Conservation (phyloP, 2,329 filamentous ascomycete genomes). For the Beauveria scarabaeidicola region DNA sequence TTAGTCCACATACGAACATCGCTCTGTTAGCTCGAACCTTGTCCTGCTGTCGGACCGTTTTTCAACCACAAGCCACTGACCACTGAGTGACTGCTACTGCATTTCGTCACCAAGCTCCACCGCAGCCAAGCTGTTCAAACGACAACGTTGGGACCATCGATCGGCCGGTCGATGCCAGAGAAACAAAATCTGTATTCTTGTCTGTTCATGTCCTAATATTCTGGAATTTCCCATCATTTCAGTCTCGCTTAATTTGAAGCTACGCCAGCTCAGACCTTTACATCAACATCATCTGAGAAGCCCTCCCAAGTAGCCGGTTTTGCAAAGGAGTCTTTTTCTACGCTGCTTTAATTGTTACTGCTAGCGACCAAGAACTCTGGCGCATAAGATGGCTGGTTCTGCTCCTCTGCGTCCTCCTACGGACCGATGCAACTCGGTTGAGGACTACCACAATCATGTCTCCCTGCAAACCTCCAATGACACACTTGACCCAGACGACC, state of each 20-base stretch:
- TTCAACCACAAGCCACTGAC: background rate
- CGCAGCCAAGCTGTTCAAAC: conserved; percentile 2
- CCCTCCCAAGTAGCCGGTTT: background rate
- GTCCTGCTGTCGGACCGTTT: background rate
- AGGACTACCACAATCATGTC: conserved; percentile 18
- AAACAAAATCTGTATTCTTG: background rate
- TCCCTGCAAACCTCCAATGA: conserved; percentile 20
- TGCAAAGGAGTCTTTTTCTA: background rate
- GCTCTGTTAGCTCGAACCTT: background rate
- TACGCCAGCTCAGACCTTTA: background rate
- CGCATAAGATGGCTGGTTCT: conserved; percentile 6
- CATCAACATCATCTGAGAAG: background rate
- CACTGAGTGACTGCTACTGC: background rate
- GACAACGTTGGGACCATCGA: background rate
- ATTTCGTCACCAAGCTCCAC: conserved; percentile 11
- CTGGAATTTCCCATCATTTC: background rate
- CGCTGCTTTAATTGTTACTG: background rate
- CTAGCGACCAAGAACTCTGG: background rate
- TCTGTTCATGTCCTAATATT: no score
- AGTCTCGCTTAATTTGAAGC: background rate
- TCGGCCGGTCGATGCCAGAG: background rate
- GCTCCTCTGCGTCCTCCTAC: conserved; percentile 5
- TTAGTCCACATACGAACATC: background rate
- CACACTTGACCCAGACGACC: conserved; percentile 18
- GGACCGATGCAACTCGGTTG: conserved; percentile 9